Base-by-base conservation (phyloP, 164 flowering plant species). In the Santalum album region DNA sequence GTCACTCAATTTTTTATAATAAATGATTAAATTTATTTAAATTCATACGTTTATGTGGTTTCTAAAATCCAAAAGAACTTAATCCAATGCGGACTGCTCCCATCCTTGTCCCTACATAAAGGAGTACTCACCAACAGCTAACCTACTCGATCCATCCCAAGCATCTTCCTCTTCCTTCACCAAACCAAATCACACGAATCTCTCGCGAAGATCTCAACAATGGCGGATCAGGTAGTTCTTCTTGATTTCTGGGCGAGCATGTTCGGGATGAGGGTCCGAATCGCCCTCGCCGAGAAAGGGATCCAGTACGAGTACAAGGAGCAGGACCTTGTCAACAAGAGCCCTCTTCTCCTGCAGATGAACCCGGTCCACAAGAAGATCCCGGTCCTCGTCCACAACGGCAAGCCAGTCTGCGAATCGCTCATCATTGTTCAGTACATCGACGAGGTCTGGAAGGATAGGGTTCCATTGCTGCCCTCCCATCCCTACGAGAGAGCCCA, bases 381-480 rank as follows among this genome's bases (percentile, higher is more conserved):
- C 50, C 50, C 50, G 25, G 50, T 46, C 18, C 50, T 46, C 50
- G 18, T 46, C 50, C 50, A 46, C 50, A 46, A 46, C 50, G 50
- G 50, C 21, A n/a, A 10, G 4, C 23, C 50, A 3, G 16, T 46
- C 50, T 46, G 22, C 25, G 50, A 46, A 19, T 46, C 50, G 0
- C 50, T 46, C 25, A 46, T 46, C 21, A 46, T 46, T 15, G 25
- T 46, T 0, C 25, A 46, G 25, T 46, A 46, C 25, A 46, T 46
- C 50, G 50, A 46, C 23, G 25, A 46, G 25, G 26, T 46, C 25
- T 46, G 50, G 50, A 7, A 11, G 22, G 6, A 46, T 22, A 20
- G 16, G 25, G 11, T 1, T 6, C 50, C 25, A 9, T 19, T 46
- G 15, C 50, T 46, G 12, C 50, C 50, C 22, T 46, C 50, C 23